Evolutionary conservation across 768 basidiomycete species (phyloP), one percentile per base, ranked within the genome.

Genomic region (Suillus tomentosus): DNA sequence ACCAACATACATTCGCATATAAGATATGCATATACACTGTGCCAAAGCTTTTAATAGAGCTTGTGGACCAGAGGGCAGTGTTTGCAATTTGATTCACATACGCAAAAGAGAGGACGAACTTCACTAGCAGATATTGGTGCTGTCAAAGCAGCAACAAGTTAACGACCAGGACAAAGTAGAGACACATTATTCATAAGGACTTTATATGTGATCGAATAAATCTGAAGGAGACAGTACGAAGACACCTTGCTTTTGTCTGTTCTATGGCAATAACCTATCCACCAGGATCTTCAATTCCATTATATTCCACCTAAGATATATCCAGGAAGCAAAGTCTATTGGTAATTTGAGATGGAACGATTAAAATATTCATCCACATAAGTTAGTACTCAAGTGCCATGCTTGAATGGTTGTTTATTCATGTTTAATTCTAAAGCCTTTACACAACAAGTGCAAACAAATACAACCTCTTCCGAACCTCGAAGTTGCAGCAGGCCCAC

Each of bases 391-490:
- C 31, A 31, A 31, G 5, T 31, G 31, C 31, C 31, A 31, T 31
- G 31, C 31, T 31, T 6, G 48, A 50, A 50, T 50, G 14, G 24
- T 54, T 54, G 40, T 58, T 58, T 58, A 43, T 42, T 31, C 27
- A 27, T 10, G 3, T 42, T 58, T 58, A 31, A 31, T 58, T 58
- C 40, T 42, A 31, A 58, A 58, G 57, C 57, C 24, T 27, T 58
- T 31, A 58, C 57, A 58, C 57, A 58, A 58, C 4, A 58, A 6
- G 40, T 27, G 22, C 24, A 58, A 42, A 58, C 15, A 58, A 57
- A 9, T 31, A 4, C 27, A 15, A 42, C 57, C 40, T 58, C 24
- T 58, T 27, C 57, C 57, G 57, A 58, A 58, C 57, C 39, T 58
- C 24, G 37, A 42, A 56, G 55, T 56, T 22, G 22, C 8, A 56